Conservation (phyloP, 1,284 basidiomycete species). For the Pseudozyma flocculosa region DNA sequence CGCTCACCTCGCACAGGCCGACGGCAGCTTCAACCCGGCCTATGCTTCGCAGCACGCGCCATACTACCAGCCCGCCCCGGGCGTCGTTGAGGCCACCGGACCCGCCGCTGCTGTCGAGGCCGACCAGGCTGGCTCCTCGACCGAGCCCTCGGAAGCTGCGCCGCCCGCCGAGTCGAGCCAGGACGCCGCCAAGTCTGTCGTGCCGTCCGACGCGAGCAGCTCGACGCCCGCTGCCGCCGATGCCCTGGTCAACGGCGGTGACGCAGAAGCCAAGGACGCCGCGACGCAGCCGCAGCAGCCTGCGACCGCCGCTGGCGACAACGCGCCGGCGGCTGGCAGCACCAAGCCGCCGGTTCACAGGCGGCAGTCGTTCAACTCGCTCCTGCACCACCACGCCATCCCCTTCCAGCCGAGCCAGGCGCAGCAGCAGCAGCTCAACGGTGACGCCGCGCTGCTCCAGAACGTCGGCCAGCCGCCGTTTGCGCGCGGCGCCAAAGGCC, state of each 20-base stretch:
- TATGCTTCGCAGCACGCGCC: slow-evolving; percentile 14
- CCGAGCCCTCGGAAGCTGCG: too few relatives aligned
- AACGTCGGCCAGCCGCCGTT: slow-evolving; percentile 1
- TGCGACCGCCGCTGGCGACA: too few relatives aligned
- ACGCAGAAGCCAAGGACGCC: too few relatives aligned
- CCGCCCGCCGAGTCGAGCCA: too few relatives aligned
- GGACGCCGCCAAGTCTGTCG: too few relatives aligned
- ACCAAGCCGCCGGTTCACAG: slow-evolving; percentile 13
- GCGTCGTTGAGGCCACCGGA: slow-evolving; percentile 8
- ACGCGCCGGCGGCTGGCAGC: too few relatives aligned
- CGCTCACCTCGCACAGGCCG: slow-evolving; percentile 5
- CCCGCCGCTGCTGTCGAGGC: slow-evolving; percentile 1
- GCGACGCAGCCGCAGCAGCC: too few relatives aligned
- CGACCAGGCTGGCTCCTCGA: not conserved
- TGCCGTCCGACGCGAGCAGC: too few relatives aligned
- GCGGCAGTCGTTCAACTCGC: slow-evolving; percentile 48
- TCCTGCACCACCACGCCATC: slow-evolving; percentile 48
- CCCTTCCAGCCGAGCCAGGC: slow-evolving; percentile 45
- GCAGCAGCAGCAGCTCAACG: slow-evolving; percentile 7
- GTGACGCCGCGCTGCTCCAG: slow-evolving; percentile 18
- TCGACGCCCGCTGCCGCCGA: too few relatives aligned
- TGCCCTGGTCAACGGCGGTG: too few relatives aligned
- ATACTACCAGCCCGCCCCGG: slow-evolving; percentile 7
- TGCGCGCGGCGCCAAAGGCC: slow-evolving; percentile 19
- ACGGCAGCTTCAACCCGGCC: slow-evolving; percentile 17